A percentile compares a stretch with the other conserved stretches of the same genome.
Evolutionary conservation across 1,139 yeast species (phyloP).

Genomic region (Yamadazyma sp.): DNA sequence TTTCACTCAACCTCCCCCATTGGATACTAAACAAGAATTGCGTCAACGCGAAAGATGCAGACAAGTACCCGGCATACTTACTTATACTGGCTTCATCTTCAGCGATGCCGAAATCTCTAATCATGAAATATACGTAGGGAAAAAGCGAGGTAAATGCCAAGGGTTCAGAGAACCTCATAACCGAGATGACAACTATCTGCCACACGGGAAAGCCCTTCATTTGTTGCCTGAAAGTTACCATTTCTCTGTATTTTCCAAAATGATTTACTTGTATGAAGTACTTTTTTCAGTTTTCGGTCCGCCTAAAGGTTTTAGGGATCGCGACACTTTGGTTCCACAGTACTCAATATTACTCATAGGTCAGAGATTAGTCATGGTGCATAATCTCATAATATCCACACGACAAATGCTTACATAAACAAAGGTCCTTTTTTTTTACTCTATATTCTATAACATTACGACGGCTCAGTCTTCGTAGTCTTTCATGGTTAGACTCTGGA

Average conservation of each 20-base stretch:
- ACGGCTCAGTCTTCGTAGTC: slow-evolving; percentile 16
- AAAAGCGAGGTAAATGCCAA: slow-evolving; percentile 63
- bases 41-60: slow-evolving; percentile 54
- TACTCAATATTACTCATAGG: too few species aligned
- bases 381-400: too few species aligned
- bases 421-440: too few species aligned
- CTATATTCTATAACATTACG: too few species aligned
- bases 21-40: slow-evolving; percentile 57
- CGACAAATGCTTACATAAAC: too few species aligned
- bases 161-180: slow-evolving; percentile 59
- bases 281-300: too few species aligned
- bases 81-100: slow-evolving; percentile 53
- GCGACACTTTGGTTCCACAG: too few species aligned
- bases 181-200: slow-evolving; percentile 47
- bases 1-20: slow-evolving; percentile 60
- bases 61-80: slow-evolving; percentile 57
- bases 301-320: too few species aligned
- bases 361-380: too few species aligned
- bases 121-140: slow-evolving; percentile 67
- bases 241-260: not conserved
- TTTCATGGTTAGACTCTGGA: slow-evolving; percentile 31
- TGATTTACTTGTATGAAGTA: too few species aligned
- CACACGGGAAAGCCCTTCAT: slow-evolving; percentile 48
- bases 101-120: slow-evolving; percentile 54
- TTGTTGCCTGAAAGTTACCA: slow-evolving; percentile 19